A percentile compares a stretch with the other conserved stretches of the same genome.
Evolutionary conservation across 2,329 filamentous ascomycete genomes (phyloP).

Genomic region (Pseudogymnoascus sp.): DNA sequence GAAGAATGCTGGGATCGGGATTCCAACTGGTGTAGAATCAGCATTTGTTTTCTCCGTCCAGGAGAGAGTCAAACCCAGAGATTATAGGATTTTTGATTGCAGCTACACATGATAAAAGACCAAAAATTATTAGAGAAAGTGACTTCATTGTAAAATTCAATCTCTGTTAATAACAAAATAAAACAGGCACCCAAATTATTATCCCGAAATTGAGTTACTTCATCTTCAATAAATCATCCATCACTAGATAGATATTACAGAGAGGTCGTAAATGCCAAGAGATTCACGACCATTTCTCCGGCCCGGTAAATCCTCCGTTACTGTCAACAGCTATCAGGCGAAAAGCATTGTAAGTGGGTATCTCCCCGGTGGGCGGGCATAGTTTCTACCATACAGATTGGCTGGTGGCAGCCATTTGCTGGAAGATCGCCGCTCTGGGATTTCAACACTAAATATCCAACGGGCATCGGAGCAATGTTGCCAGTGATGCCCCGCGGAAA

Average conservation of each 20-base stretch:
- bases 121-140: background rate
- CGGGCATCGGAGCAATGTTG: background rate
- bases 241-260: background rate
- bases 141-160: background rate
- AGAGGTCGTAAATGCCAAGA: background rate
- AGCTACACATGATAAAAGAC: background rate
- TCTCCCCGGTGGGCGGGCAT: background rate
- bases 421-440: background rate
- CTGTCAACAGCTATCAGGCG: background rate
- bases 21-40: slow-evolving; percentile 35
- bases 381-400: background rate
- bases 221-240: background rate
- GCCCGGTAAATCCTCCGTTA: background rate
- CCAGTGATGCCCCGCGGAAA: background rate
- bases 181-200: background rate
- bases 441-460: background rate
- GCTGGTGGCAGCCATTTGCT: background rate
- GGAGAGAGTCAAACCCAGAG: background rate
- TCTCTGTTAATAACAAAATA: background rate
- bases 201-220: background rate
- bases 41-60: background rate
- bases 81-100: background rate
- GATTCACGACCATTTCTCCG: background rate
- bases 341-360: background rate
- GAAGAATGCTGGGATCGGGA: slow-evolving; percentile 45